A percentile compares a stretch with the other conserved stretches of the same genome.
Evolutionary conservation across 306 rosid genomes (phyloP).

Genomic region (Fragaria vesca): DNA sequence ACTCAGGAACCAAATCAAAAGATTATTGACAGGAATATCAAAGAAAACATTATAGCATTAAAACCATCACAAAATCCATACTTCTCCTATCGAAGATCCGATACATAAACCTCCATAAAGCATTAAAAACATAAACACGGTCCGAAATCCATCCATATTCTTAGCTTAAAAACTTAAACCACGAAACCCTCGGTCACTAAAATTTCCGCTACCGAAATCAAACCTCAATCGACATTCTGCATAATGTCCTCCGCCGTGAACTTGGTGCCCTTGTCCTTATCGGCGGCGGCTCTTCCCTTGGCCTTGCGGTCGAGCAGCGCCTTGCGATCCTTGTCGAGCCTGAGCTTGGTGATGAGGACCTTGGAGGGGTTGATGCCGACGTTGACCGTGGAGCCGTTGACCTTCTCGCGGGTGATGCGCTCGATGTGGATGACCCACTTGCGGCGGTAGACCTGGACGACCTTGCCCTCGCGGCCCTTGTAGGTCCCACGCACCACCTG

Average conservation of each 20-base stretch:
- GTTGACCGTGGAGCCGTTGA: slow-evolving; percentile 90
- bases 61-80: slow-evolving; percentile 11
- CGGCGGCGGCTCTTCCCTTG: slow-evolving; percentile 91
- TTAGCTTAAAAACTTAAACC: not conserved
- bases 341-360: slow-evolving; percentile 70
- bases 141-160: not conserved
- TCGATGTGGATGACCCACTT: slow-evolving; percentile 96
- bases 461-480: slow-evolving; percentile 95
- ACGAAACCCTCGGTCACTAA: not conserved
- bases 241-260: slow-evolving; percentile 88
- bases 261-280: slow-evolving; percentile 92
- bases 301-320: slow-evolving; percentile 92
- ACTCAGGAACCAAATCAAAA: not conserved
- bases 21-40: not conserved
- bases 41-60: not conserved
- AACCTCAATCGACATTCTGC: slow-evolving; percentile 72
- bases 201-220: not conserved
- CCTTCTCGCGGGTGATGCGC: slow-evolving; percentile 93
- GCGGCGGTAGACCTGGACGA: slow-evolving; percentile 88
- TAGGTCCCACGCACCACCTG: slow-evolving; percentile 85
- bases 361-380: slow-evolving; percentile 87
- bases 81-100: slow-evolving; percentile 17
- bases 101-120: slow-evolving; percentile 18
- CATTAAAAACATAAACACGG: not conserved
- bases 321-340: slow-evolving; percentile 88